phyloP scores from a whole-genome alignment of 164 flowering plant genomes.

The Cinnamomum micranthum region DNA sequence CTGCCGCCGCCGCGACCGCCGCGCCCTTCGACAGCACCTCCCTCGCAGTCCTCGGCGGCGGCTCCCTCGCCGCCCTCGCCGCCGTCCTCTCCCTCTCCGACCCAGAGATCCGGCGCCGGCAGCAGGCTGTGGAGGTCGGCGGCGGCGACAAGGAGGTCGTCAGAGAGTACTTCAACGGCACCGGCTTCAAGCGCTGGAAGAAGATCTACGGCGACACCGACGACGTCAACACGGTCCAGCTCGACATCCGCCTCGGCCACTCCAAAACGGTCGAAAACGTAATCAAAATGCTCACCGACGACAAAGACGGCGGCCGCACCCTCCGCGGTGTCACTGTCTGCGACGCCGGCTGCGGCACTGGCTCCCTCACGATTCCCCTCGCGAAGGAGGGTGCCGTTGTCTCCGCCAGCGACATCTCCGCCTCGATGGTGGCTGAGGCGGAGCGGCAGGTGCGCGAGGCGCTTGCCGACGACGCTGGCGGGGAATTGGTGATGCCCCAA shows the following conservation, averaged over 20 bases:
- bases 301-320: constrained; percentile 28
- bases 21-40: constrained; percentile 46
- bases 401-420: constrained; percentile 85
- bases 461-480: constrained; percentile 12
- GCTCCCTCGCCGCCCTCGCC: constrained; percentile 75
- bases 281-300: constrained; percentile 65
- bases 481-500: constrained; percentile 51
- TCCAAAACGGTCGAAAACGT: constrained; percentile 75
- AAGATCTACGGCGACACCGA: constrained; percentile 92
- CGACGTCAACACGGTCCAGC: constrained; percentile 86
- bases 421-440: constrained; percentile 96
- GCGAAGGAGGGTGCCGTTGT: constrained; percentile 87
- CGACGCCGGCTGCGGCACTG: constrained; percentile 98
- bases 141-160: constrained; percentile 99
- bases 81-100: constrained; percentile 71
- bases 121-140: constrained; percentile 90
- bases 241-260: constrained; percentile 88
- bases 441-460: constrained; percentile 64
- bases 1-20: constrained; percentile 32
- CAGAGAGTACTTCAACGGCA: constrained; percentile 75
- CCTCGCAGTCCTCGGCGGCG: constrained; percentile 69
- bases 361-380: constrained; percentile 72
- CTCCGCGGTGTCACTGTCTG: constrained; percentile 70
- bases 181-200: constrained; percentile 94
- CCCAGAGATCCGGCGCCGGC: constrained; percentile 77